A percentile compares a stretch with the other conserved stretches of the same genome.
Conservation (phyloP, 108 stramenopile genomes). For the Fragilaria crotonensis region DNA sequence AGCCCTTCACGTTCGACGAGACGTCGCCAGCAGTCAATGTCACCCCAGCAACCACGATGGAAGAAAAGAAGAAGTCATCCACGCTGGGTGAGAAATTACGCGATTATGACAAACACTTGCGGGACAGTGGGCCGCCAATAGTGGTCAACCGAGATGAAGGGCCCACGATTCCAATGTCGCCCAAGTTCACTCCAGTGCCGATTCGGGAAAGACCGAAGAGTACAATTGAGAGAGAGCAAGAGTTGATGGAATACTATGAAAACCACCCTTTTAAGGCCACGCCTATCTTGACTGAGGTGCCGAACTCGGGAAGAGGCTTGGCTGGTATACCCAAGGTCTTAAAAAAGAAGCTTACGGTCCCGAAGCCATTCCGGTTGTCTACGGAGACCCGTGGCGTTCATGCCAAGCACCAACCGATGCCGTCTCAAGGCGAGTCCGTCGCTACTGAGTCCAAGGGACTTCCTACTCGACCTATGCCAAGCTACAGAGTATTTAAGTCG, state of each 20-base stretch:
- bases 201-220: slow-evolving; percentile 30
- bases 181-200: slow-evolving; percentile 23
- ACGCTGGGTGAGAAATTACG: slow-evolving; percentile 3
- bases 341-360: slow-evolving; percentile 10
- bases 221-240: slow-evolving; percentile 30
- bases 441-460: background rate
- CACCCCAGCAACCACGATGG: background rate
- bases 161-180: slow-evolving; percentile 33
- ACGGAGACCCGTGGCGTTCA: background rate
- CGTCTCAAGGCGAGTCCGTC: slow-evolving; percentile 1
- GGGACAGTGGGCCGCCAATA: background rate
- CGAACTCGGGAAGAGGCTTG: background rate
- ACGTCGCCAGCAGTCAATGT: background rate
- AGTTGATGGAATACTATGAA: slow-evolving; percentile 36
- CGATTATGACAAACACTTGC: background rate
- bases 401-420: background rate
- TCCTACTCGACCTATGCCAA: slow-evolving; percentile 27
- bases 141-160: background rate
- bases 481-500: too few species aligned
- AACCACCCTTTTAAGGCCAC: slow-evolving; percentile 37
- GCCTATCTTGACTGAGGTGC: slow-evolving; percentile 4
- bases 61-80: slow-evolving; percentile 3
- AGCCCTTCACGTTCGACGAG: slow-evolving; percentile 2
- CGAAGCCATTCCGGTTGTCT: slow-evolving; percentile 21
- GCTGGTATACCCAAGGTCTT: slow-evolving; percentile 1